A percentile compares a stretch with the other conserved stretches of the same genome.
These are phyloP conservation scores for Funneliformis caledonium DNA, from an alignment of 371 early-diverging fungal genomes.

Conservation along the genomic window DNA sequence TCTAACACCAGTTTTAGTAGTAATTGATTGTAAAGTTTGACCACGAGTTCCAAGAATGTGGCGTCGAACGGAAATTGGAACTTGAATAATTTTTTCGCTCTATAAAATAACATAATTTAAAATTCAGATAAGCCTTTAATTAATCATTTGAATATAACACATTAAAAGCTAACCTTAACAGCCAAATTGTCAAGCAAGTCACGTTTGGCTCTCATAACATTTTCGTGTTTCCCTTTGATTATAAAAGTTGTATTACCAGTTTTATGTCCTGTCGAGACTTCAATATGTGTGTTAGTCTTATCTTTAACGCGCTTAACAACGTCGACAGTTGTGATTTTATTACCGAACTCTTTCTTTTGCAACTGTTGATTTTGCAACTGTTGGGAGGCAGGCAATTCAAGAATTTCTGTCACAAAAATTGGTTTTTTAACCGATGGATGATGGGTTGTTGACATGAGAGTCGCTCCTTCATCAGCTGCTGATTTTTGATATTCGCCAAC, in stretches of 20 bases:
- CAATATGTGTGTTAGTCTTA: constrained; percentile 80
- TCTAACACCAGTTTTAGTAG: constrained; percentile 73
- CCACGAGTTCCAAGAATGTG: constrained; percentile 89
- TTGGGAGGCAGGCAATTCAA: constrained; percentile 68
- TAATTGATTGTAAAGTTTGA: constrained; percentile 75
- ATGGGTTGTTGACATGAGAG: neutral
- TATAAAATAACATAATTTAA: neutral
- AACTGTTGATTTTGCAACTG: constrained; percentile 55
- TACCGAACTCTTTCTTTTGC: constrained; percentile 54
- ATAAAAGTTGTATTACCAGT: constrained; percentile 82
- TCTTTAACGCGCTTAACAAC: constrained; percentile 74
- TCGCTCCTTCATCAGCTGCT: constrained; percentile 1
- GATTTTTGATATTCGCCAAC: constrained; percentile 21
- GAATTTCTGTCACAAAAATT: constrained; percentile 58
- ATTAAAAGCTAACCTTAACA: constrained; percentile 62
- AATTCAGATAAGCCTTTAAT: neutral
- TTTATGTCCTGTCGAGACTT: constrained; percentile 79
- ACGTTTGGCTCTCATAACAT: constrained; percentile 80
- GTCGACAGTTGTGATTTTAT: constrained; percentile 66
- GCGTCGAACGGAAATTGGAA: constrained; percentile 83
- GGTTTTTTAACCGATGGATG: constrained; percentile 40
- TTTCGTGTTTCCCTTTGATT: constrained; percentile 79
- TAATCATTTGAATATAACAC: constrained; percentile 30
- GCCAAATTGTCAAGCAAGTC: constrained; percentile 77
- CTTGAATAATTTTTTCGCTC: constrained; percentile 60